Percentiles rank a stretch among this genome's conserved stretches.
Evolutionary conservation across 371 early-diverging fungal genomes (phyloP).

Genomic region (Syncephalis fuscata): DNA sequence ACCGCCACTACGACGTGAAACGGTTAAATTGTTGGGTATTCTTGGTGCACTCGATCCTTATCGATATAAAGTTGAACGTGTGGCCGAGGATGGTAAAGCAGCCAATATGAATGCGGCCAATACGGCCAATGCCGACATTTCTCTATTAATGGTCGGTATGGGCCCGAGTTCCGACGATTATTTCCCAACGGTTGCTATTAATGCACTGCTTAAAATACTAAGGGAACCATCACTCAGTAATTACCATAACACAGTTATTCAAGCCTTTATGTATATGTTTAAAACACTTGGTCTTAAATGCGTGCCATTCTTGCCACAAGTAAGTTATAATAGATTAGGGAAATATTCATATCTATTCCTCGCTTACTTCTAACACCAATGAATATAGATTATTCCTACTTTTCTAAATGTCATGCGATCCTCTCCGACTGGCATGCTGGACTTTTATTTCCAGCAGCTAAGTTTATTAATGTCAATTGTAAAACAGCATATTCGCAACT

Average conservation of each 20-base stretch:
- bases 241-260: constrained; percentile 78
- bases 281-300: constrained; percentile 72
- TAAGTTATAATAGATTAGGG: constrained; percentile 9
- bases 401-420: constrained; percentile 57
- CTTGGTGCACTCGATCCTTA: constrained; percentile 95
- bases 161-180: constrained; percentile 69
- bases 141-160: constrained; percentile 50
- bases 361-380: not conserved
- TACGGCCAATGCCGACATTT: constrained; percentile 37
- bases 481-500: constrained; percentile 76
- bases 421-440: constrained; percentile 61
- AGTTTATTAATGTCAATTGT: constrained; percentile 74
- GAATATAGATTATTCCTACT: constrained; percentile 34
- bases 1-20: constrained; percentile 54
- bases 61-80: constrained; percentile 47
- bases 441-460: constrained; percentile 78
- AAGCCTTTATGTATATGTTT: constrained; percentile 89
- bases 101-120: constrained; percentile 35
- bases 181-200: constrained; percentile 76
- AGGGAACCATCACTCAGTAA: constrained; percentile 61
- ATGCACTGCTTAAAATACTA: constrained; percentile 78
- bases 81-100: constrained; percentile 10
- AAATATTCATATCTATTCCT: not conserved
- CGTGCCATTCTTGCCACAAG: constrained; percentile 61
- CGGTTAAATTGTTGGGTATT: constrained; percentile 81